Conservation (phyloP, 2,329 filamentous ascomycete species). For the Alternaria hordeiaustralica region DNA sequence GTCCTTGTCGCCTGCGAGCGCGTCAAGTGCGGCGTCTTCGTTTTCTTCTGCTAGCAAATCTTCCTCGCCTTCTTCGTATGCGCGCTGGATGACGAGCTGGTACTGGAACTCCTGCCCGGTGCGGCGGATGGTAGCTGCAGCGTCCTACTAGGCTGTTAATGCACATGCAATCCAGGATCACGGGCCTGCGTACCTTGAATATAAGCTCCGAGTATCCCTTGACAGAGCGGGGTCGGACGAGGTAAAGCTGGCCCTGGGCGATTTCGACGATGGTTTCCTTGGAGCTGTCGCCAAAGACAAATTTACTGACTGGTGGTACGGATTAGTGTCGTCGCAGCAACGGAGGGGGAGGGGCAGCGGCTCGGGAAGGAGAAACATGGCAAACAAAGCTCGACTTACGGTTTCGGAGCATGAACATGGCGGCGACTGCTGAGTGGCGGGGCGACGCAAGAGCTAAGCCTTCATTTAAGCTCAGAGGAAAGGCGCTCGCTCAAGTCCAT, state of each 20-base stretch:
- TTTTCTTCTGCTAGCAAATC: conserved; percentile 90
- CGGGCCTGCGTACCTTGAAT: conserved; percentile 62
- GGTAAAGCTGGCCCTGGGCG: conserved; percentile 93
- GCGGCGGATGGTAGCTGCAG: conserved; percentile 86
- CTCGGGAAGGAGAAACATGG: background rate
- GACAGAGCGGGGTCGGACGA: conserved; percentile 91
- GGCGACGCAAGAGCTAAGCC: conserved; percentile 16
- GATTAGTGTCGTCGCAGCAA: conserved; percentile 32
- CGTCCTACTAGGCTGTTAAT: conserved; percentile 68
- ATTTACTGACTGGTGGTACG: conserved; percentile 74
- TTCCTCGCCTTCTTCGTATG: conserved; percentile 96
- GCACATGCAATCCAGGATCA: background rate
- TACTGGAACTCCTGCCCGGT: conserved; percentile 97
- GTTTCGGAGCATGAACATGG: conserved; percentile 52
- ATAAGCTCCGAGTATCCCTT: conserved; percentile 99
- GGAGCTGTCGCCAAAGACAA: conserved; percentile 85
- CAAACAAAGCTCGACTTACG: conserved; percentile 38
- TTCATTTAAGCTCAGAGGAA: conserved; percentile 26
- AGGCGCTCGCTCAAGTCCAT: conserved; percentile 22
- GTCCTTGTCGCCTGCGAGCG: conserved; percentile 82
- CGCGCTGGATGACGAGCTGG: conserved; percentile 93
- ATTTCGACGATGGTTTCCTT: conserved; percentile 96
- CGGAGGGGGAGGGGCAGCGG: conserved; percentile 41
- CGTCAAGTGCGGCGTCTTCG: conserved; percentile 78
- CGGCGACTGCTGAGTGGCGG: conserved; percentile 21